Evolutionary conservation across 306 rosid genomes (phyloP).

Genomic region (Rosa multiflora): DNA sequence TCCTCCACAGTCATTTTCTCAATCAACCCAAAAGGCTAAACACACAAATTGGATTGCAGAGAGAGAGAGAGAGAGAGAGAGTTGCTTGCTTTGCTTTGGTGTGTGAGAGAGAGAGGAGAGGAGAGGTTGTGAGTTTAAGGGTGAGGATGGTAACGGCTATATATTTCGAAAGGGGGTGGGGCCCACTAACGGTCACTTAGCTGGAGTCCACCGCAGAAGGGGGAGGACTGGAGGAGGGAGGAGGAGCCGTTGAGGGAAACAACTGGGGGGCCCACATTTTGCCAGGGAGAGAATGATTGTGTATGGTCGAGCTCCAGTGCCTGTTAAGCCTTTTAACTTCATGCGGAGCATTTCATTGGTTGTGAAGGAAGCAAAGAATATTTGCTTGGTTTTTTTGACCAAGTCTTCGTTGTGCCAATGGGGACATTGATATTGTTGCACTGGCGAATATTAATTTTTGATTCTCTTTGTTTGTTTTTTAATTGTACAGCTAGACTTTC

Average conservation of each 20-base stretch:
- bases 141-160: slow-evolving; percentile 27
- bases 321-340: not conserved
- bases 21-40: not conserved
- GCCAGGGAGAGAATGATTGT: slow-evolving; percentile 4
- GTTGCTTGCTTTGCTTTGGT: not conserved
- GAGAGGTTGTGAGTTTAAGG: not conserved
- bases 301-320: not conserved
- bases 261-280: slow-evolving; percentile 26
- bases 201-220: slow-evolving; percentile 41
- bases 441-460: not conserved
- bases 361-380: not conserved
- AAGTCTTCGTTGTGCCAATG: not conserved
- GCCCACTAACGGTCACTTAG: slow-evolving; percentile 47
- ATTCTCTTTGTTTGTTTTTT: not conserved
- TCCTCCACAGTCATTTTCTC: slow-evolving; percentile 46
- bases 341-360: not conserved
- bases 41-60: not conserved
- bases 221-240: slow-evolving; percentile 29
- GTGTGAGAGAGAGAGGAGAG: slow-evolving; percentile 1
- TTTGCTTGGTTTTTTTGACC: not conserved
- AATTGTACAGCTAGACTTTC: not conserved
- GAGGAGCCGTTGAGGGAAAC: not conserved
- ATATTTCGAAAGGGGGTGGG: slow-evolving; percentile 16
- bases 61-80: no score
- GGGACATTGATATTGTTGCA: slow-evolving; percentile 4